Evolutionary conservation across 768 basidiomycete species (phyloP), one percentile per base, ranked within the genome.

Genomic region (Russula sp.): DNA sequence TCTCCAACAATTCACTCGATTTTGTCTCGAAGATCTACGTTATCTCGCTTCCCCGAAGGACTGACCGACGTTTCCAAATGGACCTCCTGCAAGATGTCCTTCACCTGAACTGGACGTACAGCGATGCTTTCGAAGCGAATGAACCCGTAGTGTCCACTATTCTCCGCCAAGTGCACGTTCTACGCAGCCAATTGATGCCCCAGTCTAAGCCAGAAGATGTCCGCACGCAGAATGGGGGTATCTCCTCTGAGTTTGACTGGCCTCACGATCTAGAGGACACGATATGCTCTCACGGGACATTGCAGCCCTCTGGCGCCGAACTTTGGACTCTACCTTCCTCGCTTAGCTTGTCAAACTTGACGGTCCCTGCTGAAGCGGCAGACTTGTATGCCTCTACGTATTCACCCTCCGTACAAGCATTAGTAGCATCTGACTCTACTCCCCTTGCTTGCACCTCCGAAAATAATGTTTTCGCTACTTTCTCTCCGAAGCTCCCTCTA

Each of bases 21-120:
- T 67, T 80, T 35, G 73, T 78, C 16, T 72, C 75, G 5, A 67
- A 74, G 9, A 76, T 82, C 55, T 84, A 81, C 64, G 81, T 89
- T 1, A 67, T 90, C 45, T 85, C 85, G 29, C 82, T 88, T 34
- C 79, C 81, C 9, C 72, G 69, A 32, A 79, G 88, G 35, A 66
- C 66, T 18, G 86, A 86, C 63, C 75, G 88, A 29, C 79, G 81
- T 14, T 63, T 69, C 20, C 75, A 82, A 50, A 88, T 88, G 85
- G 82, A 85, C 55, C 65, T 62, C 18, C 67, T 90, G 25, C 77
- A 81, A 25, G 69, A 67, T 11, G 68, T 69, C 8, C 78, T 87
- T 20, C 73, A 70, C 22, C 69, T 86, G 11, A 67, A 73, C 10
- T 88, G 84, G 83, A 77, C 76, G 4, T 80, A 84, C 66, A 63